Conservation (phyloP, 345 rosid species). For the Eutrema japonicum region DNA sequence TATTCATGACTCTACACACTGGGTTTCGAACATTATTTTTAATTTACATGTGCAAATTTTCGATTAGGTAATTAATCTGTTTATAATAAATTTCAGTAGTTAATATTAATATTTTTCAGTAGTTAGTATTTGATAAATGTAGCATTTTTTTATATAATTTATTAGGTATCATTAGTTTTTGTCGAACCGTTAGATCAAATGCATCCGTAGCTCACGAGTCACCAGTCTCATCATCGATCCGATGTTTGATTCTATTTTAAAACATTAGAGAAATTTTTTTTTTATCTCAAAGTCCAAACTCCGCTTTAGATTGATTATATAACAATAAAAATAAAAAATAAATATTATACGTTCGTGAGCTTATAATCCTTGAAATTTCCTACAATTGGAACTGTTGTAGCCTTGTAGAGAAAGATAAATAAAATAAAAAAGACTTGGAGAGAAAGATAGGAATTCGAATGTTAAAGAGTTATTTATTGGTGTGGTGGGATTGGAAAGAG, state of each 20-base stretch:
- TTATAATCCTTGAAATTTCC: background rate
- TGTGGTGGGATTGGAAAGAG: slow-evolving; percentile 2
- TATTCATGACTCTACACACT: background rate
- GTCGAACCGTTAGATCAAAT: background rate
- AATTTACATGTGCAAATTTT: background rate
- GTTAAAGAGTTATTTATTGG: background rate
- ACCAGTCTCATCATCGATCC: slow-evolving; percentile 13
- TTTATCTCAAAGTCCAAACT: background rate
- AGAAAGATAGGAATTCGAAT: slow-evolving; percentile 1
- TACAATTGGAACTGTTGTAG: slow-evolving; percentile 2
- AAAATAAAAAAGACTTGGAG: background rate
- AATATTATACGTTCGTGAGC: background rate
- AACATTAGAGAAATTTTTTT: background rate
- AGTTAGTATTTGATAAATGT: background rate
- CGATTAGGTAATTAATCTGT: no score
- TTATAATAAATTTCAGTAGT: background rate
- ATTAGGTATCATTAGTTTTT: background rate
- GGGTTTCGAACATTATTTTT: no score
- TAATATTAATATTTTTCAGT: background rate
- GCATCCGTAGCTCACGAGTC: slow-evolving; percentile 9
- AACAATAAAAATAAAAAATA: background rate
- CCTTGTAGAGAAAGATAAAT: background rate
- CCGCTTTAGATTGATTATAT: background rate
- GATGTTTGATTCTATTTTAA: background rate
- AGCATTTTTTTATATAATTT: no score